Base-by-base conservation (phyloP, 2,329 filamentous ascomycete genomes). In the Aspergillus pseudoterreus region DNA sequence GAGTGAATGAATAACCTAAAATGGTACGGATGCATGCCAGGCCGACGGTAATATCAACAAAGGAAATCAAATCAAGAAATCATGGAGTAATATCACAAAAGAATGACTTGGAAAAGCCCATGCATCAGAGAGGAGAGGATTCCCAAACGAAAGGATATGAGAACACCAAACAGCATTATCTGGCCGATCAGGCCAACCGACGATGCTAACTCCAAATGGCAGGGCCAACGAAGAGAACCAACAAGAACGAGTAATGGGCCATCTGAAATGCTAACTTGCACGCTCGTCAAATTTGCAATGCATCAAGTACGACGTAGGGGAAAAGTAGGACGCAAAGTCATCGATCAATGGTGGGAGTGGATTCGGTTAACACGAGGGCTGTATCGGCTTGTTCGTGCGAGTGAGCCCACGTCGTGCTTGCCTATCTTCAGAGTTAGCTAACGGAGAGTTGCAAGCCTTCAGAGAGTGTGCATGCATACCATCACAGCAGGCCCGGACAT, bases 401-500 rank as follows among this genome's bases (percentile, higher is more conserved):
- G 64, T 22, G 71, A 71, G 39, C 71, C 62, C 48, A 90, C 87
- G 67, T 90, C 86, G 63, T 90, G 87, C 75, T 88, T 89, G 60
- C 86, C 85, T 88, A 51, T 35, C 47, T 4, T 38, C 19, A 42
- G n/a, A 12, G 39, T 47, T 33, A 46, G 30, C 39, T 32, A 45
- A 21, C 11, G n/a, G n/a, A n/a, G 22, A 32, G 14, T 32, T 38
- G 15, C 5, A 50, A 17, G 4, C 4, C 6, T n/a, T 38, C 35
- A 22, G 17, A 14, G n/a, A 15, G 15, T 9, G 27, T 38, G 27
- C 3, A 11, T 33, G 76, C 86, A 82, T 80, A 92, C 92, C 94
- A 81, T 97, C 94, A 72, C 94, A 99, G 75, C 94, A 99, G 53
- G 92, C 92, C 67, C 94, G 82, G 58, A 99, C 94, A 70, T 99